Conservation (phyloP, 1,284 basidiomycete species). For the Tilletia indica region DNA sequence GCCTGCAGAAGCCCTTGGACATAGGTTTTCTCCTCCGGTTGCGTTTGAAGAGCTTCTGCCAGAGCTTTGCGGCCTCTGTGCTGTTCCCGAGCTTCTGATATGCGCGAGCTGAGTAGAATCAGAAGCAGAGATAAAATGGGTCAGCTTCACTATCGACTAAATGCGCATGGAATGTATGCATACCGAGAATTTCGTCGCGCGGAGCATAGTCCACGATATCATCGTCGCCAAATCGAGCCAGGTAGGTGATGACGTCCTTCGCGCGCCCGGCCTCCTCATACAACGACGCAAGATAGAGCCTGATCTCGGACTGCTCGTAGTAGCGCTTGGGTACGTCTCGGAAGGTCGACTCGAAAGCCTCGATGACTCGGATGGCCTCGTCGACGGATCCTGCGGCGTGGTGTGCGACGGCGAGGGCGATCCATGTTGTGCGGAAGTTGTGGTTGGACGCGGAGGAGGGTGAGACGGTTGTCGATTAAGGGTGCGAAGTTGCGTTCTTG, state of each 20-base stretch:
- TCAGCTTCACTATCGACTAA: not conserved
- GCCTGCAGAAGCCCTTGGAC: constrained; percentile 72
- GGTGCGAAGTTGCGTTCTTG: constrained; percentile 81
- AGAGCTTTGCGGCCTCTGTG: constrained; percentile 73
- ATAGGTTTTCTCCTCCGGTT: constrained; percentile 82
- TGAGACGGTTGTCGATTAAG: constrained; percentile 78
- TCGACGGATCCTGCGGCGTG: constrained; percentile 74
- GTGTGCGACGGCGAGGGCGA: constrained; percentile 82
- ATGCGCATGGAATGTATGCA: constrained; percentile 25
- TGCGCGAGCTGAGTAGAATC: constrained; percentile 12
- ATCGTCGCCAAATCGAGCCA: constrained; percentile 63
- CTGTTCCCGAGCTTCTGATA: constrained; percentile 64
- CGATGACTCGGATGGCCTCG: constrained; percentile 73
- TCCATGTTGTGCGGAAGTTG: constrained; percentile 85
- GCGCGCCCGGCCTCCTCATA: constrained; percentile 70
- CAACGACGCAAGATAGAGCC: constrained; percentile 77
- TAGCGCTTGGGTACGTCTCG: constrained; percentile 38
- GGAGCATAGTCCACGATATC: constrained; percentile 38
- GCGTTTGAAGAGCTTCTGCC: constrained; percentile 75
- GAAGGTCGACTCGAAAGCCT: constrained; percentile 60
- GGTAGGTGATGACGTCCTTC: constrained; percentile 62
- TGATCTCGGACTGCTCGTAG: constrained; percentile 78
- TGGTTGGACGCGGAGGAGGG: constrained; percentile 77
- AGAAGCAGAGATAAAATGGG: not conserved
- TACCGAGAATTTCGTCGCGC: constrained; percentile 69